Base-by-base conservation (phyloP, 345 rosid species). In the Rhizophora mangle region DNA sequence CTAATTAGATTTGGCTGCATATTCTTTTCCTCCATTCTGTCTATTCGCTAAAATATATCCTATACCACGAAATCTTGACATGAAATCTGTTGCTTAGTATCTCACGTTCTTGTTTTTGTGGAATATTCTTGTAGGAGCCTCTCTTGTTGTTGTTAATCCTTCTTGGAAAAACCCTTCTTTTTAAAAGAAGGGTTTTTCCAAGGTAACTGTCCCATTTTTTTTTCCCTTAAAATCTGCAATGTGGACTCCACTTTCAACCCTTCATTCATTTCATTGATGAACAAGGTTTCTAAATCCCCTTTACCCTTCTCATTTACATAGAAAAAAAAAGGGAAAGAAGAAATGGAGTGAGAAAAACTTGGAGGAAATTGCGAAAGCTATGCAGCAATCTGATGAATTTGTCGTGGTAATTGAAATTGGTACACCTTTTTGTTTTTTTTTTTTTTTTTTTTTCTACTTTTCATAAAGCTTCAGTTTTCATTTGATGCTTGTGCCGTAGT, bases 121-220 rank as follows among this genome's bases (percentile, higher is more conserved):
- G 11, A 20, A 6, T 20, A 6, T 53, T 19, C 57, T n/a, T 53
- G 22, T 20, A 92, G 96, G 97, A 64, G 84, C 79, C 60, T 67
- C 86, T 62, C 78, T 95, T 84, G 68, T 76, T 84, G 68, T 76
- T 78, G 83, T 95, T 73, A 92, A 92, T 82, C 77, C 98, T 58
- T 85, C 88, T 6, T 95, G 98, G 98, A 83, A 88, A 83, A 95
- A 95, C 62, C 99, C 99, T 39, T 82, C 92, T 60, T 94, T 90
- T 66, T 0, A 24, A 24, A 24, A 24, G 24, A 24, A 24, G 24
- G 24, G 24, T 24, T 24, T 24, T 24, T 24, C 92, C 70, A 95
- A 92, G 98, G 98, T 92, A 68, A 61, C 0, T 49, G 27, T 55
- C 26, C 59, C 49, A 39, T 9, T 79, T 16, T 66, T 62, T 26